phyloP scores from a whole-genome alignment of 176 grass and related monocot species.

The sorghum (Sorghum bicolor) region DNA sequence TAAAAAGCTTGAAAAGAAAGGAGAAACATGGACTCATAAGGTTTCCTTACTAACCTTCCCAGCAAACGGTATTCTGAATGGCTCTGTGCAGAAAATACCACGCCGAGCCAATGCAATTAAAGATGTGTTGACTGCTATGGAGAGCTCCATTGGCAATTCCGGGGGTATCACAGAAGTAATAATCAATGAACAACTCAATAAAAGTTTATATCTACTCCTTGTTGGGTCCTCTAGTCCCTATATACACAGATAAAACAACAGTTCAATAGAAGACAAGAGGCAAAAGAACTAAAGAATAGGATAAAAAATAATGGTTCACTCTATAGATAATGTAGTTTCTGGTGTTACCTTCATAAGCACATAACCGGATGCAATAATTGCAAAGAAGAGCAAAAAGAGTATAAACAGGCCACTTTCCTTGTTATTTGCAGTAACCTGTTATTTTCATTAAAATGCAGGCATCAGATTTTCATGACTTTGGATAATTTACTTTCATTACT shows the following conservation, averaged over 20 bases:
- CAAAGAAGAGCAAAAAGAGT: slow-evolving; percentile 97
- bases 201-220: slow-evolving; percentile 97
- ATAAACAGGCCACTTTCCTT: slow-evolving; percentile 97
- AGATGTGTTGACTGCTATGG: slow-evolving; percentile 99
- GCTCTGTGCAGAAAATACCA: slow-evolving; percentile 99
- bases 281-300: slow-evolving; percentile 27
- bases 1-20: slow-evolving; percentile 29
- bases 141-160: slow-evolving; percentile 98
- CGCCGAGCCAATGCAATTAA: slow-evolving; percentile 93
- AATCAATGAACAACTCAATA: slow-evolving; percentile 98
- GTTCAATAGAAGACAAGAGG: slow-evolving; percentile 4
- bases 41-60: slow-evolving; percentile 75
- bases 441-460: slow-evolving; percentile 19
- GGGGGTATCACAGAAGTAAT: slow-evolving; percentile 98
- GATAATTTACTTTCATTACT: slow-evolving; percentile 21
- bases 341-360: slow-evolving; percentile 85
- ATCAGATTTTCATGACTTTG: neutral
- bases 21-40: slow-evolving; percentile 3
- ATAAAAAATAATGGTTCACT: slow-evolving; percentile 21
- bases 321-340: slow-evolving; percentile 3
- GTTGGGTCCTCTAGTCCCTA: slow-evolving; percentile 98
- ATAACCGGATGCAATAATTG: slow-evolving; percentile 96
- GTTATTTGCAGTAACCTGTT: slow-evolving; percentile 96
- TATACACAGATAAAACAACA: slow-evolving; percentile 30
- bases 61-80: slow-evolving; percentile 99